These are phyloP conservation scores for Geranomyces michiganensis DNA, from an alignment of 192 early-diverging fungal genomes.

Conservation along the genomic window DNA sequence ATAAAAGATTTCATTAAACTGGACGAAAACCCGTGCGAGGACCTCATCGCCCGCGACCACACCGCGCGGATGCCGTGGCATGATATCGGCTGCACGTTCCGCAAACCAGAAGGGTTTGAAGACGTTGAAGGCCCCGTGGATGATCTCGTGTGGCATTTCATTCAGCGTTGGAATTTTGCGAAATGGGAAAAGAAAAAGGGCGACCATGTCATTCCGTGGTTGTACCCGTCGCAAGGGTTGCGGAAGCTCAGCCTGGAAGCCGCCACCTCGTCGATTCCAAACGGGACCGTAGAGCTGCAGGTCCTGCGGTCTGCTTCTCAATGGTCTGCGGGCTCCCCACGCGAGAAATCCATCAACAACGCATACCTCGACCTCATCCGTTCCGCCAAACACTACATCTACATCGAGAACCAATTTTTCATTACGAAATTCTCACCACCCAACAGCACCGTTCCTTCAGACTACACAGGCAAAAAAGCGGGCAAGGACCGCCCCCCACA, in stretches of 20 bases:
- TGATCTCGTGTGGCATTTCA: slow-evolving; percentile 82
- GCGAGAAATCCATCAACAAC: slow-evolving; percentile 63
- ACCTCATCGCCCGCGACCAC: slow-evolving; percentile 52
- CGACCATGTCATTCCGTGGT: slow-evolving; percentile 29
- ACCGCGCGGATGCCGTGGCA: slow-evolving; percentile 83
- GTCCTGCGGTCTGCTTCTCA: slow-evolving; percentile 34
- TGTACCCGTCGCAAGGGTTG: slow-evolving; percentile 33
- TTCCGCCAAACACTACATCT: slow-evolving; percentile 77
- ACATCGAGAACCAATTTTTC: slow-evolving; percentile 94
- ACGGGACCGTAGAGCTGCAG: slow-evolving; percentile 20
- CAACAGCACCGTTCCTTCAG: slow-evolving; percentile 48
- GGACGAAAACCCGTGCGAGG: slow-evolving; percentile 49
- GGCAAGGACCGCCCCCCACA: not conserved
- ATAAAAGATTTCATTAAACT: slow-evolving; percentile 75
- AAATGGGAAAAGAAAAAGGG: slow-evolving; percentile 54
- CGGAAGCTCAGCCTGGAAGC: not conserved
- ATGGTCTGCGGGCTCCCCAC: slow-evolving; percentile 42
- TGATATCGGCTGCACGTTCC: slow-evolving; percentile 77
- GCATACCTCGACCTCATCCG: slow-evolving; percentile 76
- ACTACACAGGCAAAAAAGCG: slow-evolving; percentile 34
- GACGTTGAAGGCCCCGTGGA: slow-evolving; percentile 74
- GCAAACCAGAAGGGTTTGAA: slow-evolving; percentile 31
- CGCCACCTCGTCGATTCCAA: not conserved
- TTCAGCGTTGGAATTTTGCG: slow-evolving; percentile 87
- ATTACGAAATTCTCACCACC: slow-evolving; percentile 44